Conservation (phyloP, 352 stramenopile genomes). For the Phytophthora fragariae region DNA sequence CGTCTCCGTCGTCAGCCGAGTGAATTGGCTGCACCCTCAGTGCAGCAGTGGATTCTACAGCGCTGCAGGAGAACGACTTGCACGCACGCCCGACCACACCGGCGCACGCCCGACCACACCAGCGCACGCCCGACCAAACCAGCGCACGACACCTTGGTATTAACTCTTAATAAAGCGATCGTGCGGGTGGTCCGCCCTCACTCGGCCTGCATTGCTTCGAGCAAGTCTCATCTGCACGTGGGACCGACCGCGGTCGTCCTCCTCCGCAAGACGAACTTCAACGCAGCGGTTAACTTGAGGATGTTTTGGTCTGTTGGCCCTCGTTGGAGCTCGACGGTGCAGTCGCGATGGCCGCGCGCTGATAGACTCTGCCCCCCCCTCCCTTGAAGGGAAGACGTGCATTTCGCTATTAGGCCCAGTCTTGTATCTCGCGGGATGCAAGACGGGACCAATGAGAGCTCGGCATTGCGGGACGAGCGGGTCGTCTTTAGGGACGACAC, state of each 20-base stretch:
- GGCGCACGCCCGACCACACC: neutral
- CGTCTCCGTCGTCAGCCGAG: neutral
- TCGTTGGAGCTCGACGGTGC: neutral
- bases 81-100: neutral
- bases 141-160: neutral
- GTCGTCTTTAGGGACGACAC: too few species aligned
- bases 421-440: too few species aligned
- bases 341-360: too few species aligned
- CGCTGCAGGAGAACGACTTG: neutral
- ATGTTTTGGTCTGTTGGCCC: neutral
- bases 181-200: slow-evolving; percentile 27
- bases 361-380: neutral
- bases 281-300: slow-evolving; percentile 2
- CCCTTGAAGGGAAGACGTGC: neutral
- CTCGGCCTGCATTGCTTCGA: slow-evolving; percentile 6
- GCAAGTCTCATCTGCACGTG: slow-evolving; percentile 37
- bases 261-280: slow-evolving; percentile 11
- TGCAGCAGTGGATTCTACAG: neutral
- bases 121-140: neutral
- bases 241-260: slow-evolving; percentile 8
- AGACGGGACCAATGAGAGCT: too few species aligned
- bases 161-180: neutral
- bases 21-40: neutral
- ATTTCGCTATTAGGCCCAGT: slow-evolving; percentile 15
- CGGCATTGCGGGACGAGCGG: too few species aligned